phyloP scores from a whole-genome alignment of 106 monocot species.

The Dioscorea dumetorum region DNA sequence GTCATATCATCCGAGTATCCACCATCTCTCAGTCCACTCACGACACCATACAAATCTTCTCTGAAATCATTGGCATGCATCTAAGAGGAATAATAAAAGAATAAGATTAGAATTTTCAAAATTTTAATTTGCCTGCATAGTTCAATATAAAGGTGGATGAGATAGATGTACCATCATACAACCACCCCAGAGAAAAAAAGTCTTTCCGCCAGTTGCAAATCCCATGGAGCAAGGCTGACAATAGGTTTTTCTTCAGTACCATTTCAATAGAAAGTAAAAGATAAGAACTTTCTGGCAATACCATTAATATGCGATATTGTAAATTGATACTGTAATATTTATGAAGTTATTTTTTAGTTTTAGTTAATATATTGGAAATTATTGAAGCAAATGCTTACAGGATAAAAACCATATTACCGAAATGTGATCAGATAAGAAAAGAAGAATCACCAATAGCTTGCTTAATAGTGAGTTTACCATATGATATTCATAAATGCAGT shows the following conservation, averaged over 20 bases:
- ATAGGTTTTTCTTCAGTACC: slow-evolving; percentile 8
- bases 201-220: slow-evolving; percentile 98
- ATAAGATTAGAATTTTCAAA: slow-evolving; percentile 3
- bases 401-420: no score
- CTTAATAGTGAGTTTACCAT: slow-evolving; percentile 46
- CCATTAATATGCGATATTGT: no score
- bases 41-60: slow-evolving; percentile 68
- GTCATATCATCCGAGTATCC: slow-evolving; percentile 99
- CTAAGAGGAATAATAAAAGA: slow-evolving; percentile 30
- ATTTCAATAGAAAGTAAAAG: not conserved
- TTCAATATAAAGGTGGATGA: not conserved
- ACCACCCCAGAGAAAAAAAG: slow-evolving; percentile 98
- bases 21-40: slow-evolving; percentile 85
- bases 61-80: slow-evolving; percentile 99
- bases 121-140: not conserved
- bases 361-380: no score
- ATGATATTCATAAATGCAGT: slow-evolving; percentile 99
- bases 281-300: no score
- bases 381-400: no score
- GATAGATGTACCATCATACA: slow-evolving; percentile 91
- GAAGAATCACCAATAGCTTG: no score
- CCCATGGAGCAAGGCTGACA: slow-evolving; percentile 99
- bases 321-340: not conserved
- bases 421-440: no score
- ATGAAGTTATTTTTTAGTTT: not conserved